phyloP scores from a whole-genome alignment of 2,329 filamentous ascomycete genomes.

The Fusarium palustre region DNA sequence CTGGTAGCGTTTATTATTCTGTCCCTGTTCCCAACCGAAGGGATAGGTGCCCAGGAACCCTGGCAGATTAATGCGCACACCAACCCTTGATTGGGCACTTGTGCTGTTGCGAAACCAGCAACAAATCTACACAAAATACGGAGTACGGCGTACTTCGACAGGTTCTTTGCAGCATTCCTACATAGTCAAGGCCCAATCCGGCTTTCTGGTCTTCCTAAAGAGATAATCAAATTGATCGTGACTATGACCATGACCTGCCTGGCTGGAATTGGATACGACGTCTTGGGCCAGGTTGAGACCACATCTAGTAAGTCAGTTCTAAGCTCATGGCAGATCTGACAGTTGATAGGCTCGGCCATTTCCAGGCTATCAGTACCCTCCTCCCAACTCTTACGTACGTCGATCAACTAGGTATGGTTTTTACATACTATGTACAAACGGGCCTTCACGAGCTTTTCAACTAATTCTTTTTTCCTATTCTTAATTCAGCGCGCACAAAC shows the following conservation, averaged over 20 bases:
- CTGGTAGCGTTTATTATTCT: slow-evolving; percentile 28
- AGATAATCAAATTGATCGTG: neutral
- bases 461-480: neutral
- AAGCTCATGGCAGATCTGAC: slow-evolving; percentile 22
- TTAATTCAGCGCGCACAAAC: neutral
- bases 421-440: too few relatives aligned
- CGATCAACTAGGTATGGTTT: slow-evolving; percentile 1
- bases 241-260: slow-evolving; percentile 7
- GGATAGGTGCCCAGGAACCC: slow-evolving; percentile 12
- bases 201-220: neutral
- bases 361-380: slow-evolving; percentile 28
- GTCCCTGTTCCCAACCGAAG: slow-evolving; percentile 26
- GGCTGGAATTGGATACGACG: slow-evolving; percentile 21
- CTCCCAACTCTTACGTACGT: slow-evolving; percentile 27
- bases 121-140: neutral
- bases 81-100: slow-evolving; percentile 24
- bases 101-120: neutral
- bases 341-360: slow-evolving; percentile 33
- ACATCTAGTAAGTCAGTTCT: slow-evolving; percentile 27
- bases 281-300: slow-evolving; percentile 29
- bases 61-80: slow-evolving; percentile 17
- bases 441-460: slow-evolving; percentile 35
- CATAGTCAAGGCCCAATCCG: neutral
- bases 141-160: neutral
- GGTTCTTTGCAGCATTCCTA: neutral